Conservation (phyloP, 1,139 yeast genomes). For the Cylindricascospora bacillispora region DNA sequence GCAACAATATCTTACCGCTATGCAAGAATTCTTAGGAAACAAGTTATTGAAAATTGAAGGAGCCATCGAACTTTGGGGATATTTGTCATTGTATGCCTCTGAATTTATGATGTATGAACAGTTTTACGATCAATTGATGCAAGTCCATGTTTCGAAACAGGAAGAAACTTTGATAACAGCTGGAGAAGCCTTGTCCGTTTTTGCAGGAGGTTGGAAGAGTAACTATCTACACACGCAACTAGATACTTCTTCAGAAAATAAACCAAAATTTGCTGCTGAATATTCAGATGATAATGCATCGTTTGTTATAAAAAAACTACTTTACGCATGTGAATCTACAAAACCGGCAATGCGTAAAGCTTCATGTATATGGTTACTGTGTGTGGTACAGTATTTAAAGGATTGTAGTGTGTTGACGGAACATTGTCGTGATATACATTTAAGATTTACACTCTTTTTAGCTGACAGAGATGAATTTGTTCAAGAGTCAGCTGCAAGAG, state of each 20-base stretch:
- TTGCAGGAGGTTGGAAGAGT: constrained; percentile 71
- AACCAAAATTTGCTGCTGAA: constrained; percentile 2
- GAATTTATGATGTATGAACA: too few relatives aligned
- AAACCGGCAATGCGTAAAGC: constrained; percentile 67
- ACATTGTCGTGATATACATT: constrained; percentile 39
- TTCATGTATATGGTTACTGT: constrained; percentile 76
- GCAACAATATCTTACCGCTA: too few relatives aligned
- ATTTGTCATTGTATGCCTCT: constrained; percentile 35
- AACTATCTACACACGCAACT: constrained; percentile 37
- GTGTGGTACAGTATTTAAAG: constrained; percentile 65
- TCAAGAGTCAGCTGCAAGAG: constrained; percentile 88
- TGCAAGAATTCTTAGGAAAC: constrained; percentile 28
- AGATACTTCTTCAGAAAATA: constrained; percentile 30
- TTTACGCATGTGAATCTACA: constrained; percentile 45
- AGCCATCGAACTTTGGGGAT: constrained; percentile 45
- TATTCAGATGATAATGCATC: constrained; percentile 2
- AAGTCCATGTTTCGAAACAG: constrained; percentile 54
- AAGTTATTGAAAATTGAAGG: constrained; percentile 50
- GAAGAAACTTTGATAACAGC: constrained; percentile 61
- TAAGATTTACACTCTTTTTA: constrained; percentile 59
- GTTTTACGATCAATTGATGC: constrained; percentile 38
- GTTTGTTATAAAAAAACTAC: constrained; percentile 34
- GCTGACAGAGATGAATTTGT: constrained; percentile 72
- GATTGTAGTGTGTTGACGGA: constrained; percentile 29
- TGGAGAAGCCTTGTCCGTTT: constrained; percentile 72